Conservation (phyloP, 306 rosid genomes). For the Prosopis cineraria region DNA sequence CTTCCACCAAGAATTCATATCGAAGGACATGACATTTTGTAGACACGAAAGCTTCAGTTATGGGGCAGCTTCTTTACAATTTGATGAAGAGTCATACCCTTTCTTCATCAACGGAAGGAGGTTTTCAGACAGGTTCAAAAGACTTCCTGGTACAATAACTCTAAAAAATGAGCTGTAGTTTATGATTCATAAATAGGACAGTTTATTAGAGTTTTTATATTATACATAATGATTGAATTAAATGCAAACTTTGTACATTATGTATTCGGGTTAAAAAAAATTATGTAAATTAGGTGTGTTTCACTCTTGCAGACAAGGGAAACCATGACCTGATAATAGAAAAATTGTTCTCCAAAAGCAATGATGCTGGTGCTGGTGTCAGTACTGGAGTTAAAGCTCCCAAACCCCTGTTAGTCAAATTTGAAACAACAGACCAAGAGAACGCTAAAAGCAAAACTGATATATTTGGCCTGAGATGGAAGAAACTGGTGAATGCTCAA, state of each 20-base stretch:
- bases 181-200: no score
- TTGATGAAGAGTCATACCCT: conserved; percentile 34
- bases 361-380: not conserved
- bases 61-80: conserved; percentile 42
- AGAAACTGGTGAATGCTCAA: not conserved
- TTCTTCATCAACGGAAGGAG: conserved; percentile 36
- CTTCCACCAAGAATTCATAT: conserved; percentile 60
- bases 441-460: conserved; percentile 21
- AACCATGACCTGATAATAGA: conserved; percentile 64
- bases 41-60: conserved; percentile 75
- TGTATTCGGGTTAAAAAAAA: not conserved
- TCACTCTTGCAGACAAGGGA: conserved; percentile 59
- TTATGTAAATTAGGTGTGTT: not conserved
- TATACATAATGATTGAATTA: no score
- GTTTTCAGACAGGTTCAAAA: conserved; percentile 41
- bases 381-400: conserved; percentile 16
- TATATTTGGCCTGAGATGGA: conserved; percentile 12
- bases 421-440: conserved; percentile 21
- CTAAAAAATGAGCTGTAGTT: no score
- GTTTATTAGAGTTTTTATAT: no score
- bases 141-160: conserved; percentile 52
- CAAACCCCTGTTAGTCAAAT: conserved; percentile 19
- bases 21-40: conserved; percentile 46
- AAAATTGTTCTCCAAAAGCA: conserved; percentile 41
- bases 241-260: not conserved